Percentiles rank a stretch among this genome's conserved stretches.
Evolutionary conservation across 192 early-diverging fungal genomes (phyloP).

Genomic region (Linnemannia exigua): DNA sequence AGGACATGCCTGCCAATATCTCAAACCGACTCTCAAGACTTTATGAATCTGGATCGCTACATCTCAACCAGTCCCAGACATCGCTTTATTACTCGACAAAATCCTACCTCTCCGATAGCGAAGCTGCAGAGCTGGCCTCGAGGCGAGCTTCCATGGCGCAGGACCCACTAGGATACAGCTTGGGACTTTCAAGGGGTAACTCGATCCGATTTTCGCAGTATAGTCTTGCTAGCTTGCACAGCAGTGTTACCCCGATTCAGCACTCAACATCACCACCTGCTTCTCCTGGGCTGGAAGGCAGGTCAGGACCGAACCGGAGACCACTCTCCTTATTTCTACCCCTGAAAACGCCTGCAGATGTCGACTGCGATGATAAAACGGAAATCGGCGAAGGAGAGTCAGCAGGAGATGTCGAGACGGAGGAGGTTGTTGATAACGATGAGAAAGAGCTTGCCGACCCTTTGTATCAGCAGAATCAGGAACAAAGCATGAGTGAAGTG

Average conservation of each 20-base stretch:
- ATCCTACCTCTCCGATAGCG: constrained; percentile 32
- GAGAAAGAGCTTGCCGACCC: neutral
- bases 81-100: constrained; percentile 50
- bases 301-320: constrained; percentile 6
- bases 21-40: constrained; percentile 42
- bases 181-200: constrained; percentile 35
- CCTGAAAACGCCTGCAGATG: neutral
- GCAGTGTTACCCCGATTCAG: constrained; percentile 1
- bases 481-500: neutral
- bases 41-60: constrained; percentile 37
- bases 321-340: constrained; percentile 28
- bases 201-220: constrained; percentile 43
- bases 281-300: constrained; percentile 17
- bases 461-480: neutral
- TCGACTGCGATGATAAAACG: neutral
- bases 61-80: constrained; percentile 47
- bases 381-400: neutral
- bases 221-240: constrained; percentile 28
- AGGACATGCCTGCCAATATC: constrained; percentile 30
- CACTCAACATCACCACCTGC: constrained; percentile 22
- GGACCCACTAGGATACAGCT: constrained; percentile 34
- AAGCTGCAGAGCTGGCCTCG: constrained; percentile 26
- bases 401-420: neutral
- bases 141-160: constrained; percentile 33
- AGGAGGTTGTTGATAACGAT: neutral